phyloP scores from a whole-genome alignment of 306 rosid species.

The Clitoria ternatea region DNA sequence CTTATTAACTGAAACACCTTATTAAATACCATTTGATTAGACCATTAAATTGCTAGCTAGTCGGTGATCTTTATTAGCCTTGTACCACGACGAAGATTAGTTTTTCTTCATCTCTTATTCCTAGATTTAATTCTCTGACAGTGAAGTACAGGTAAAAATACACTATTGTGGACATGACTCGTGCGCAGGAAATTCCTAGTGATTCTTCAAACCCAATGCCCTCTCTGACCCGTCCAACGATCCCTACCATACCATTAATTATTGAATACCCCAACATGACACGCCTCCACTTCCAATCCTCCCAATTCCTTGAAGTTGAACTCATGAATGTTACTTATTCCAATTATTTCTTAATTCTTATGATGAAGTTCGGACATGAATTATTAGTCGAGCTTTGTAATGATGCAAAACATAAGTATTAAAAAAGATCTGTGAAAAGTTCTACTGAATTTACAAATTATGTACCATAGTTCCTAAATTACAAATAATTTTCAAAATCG shows the following conservation, averaged over 20 bases:
- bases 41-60: neutral
- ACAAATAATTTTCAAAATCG: neutral
- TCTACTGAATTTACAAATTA: conserved; percentile 8
- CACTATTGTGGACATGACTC: neutral
- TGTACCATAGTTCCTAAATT: neutral
- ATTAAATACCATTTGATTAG: too few species aligned
- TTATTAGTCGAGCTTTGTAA: neutral
- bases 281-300: neutral
- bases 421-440: too few species aligned
- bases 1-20: too few species aligned
- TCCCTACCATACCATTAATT: too few species aligned
- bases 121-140: neutral
- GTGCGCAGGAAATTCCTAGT: neutral
- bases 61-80: too few species aligned
- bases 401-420: neutral
- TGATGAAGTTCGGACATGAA: neutral
- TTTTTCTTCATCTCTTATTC: neutral
- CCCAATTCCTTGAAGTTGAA: too few species aligned
- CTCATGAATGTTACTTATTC: neutral
- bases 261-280: neutral
- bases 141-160: neutral
- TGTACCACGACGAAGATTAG: neutral
- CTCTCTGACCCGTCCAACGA: neutral
- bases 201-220: neutral
- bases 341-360: neutral